Base-by-base conservation (phyloP, 1,284 basidiomycete genomes). In the Naganishia liquefaciens region DNA sequence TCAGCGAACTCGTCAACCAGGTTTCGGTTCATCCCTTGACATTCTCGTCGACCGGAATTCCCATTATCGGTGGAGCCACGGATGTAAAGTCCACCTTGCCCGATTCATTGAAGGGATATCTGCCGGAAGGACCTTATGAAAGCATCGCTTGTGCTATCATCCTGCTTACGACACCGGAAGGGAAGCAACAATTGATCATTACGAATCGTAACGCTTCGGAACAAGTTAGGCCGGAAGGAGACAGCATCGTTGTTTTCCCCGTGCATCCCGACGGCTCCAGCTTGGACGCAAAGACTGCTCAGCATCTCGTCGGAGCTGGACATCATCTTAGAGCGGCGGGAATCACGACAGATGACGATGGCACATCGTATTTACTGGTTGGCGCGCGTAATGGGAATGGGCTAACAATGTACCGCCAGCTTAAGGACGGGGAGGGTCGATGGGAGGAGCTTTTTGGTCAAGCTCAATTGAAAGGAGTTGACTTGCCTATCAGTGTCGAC, bases 111-210 rank as follows among this genome's bases (percentile, higher is more conserved):
- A 40, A 55, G 49, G n/a, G 15, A 19, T 63, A 63, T 33, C 39
- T 54, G 5, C 62, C 62, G 13, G 53, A 54, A 54, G 62, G 43
- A 17, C 62, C 62, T 17, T 54, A 54, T 23, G 62, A 63, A 37
- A 54, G 52, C 39, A 63, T 63, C 53, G 62, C 62, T 21, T 63
- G 62, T 21, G 28, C 62, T 13, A 63, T 63, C 10, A 23, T 63
- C n/a, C 53, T 63, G 7, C 62, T 55, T 37, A 55, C 62, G 11
- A 60, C 57, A 2, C 57, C 57, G 5, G 51, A 50, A 5, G 53
- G 62, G 17, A 42, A 21, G 40, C 52, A 63, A 17, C 52, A 63
- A 33, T 17, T 63, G 5, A 63, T 63, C 33, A 53, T 63, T 6
- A 63, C 62, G 13, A 63, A 63, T 53, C 53, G 62, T 19, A 63